Percentiles rank a stretch among this genome's conserved stretches.
These are phyloP conservation scores for Candida ficus DNA, from an alignment of 805 yeast species.

Conservation along the genomic window DNA sequence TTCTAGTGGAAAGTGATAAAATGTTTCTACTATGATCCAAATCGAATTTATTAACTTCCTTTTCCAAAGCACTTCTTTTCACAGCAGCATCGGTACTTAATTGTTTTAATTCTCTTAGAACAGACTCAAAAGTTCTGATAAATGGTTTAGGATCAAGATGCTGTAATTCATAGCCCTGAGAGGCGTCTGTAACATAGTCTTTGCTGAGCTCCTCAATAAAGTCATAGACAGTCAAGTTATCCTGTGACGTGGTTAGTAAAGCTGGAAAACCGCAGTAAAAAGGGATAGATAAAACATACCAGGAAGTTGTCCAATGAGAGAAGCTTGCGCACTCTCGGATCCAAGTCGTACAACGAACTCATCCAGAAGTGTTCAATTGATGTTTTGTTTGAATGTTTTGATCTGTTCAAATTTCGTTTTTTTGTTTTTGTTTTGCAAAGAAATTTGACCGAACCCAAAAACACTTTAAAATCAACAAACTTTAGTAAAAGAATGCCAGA, in stretches of 20 bases:
- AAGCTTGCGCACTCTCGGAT: conserved; percentile 53
- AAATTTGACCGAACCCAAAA: no score
- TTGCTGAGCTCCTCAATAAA: conserved; percentile 76
- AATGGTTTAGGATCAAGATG: conserved; percentile 86
- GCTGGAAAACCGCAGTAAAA: neutral
- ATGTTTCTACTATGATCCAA: conserved; percentile 65
- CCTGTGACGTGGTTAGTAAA: conserved; percentile 20
- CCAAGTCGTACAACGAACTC: conserved; percentile 52
- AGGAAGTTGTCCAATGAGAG: conserved; percentile 59
- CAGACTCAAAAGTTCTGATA: conserved; percentile 87
- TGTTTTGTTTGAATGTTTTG: neutral
- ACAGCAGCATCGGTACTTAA: conserved; percentile 51
- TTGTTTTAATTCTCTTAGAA: conserved; percentile 62
- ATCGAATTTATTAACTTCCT: conserved; percentile 57
- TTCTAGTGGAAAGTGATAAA: conserved; percentile 44
- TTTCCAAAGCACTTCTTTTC: conserved; percentile 46
- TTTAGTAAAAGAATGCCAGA: no score
- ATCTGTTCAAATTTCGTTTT: neutral
- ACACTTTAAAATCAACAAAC: no score
- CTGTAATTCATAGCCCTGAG: conserved; percentile 13
- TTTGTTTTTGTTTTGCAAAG: neutral
- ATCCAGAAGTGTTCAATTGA: conserved; percentile 13
- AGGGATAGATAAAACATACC: conserved; percentile 13
- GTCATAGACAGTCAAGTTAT: conserved; percentile 68
- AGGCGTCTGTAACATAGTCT: conserved; percentile 50